Base-by-base conservation (phyloP, 371 early-diverging fungal species). In the Coemansia sp. region DNA sequence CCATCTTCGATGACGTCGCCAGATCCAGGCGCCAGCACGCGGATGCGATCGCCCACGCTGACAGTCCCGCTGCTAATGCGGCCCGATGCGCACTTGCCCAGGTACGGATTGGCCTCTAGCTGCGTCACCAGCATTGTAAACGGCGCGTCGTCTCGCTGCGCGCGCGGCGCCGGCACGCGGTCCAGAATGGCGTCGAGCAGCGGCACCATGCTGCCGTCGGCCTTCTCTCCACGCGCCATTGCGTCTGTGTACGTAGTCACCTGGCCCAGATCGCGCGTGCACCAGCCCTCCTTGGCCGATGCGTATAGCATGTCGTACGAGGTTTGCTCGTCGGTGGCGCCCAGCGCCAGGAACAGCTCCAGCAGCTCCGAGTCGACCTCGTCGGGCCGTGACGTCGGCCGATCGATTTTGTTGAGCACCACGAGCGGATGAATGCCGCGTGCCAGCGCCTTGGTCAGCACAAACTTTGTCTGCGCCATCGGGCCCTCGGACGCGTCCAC, bases 401-500 rank as follows among this genome's bases (percentile, higher is more conserved):
- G 81, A 66, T 91, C 92, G 10, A 86, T 87, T 78, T 91, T 91
- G 80, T 91, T 91, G 58, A 90, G 78, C 18, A 90, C 88, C 0
- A 91, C 92, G 11, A 91, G 64, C 14, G 90, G 90, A 44, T 81
- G 82, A 53, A 90, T 80, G 24, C 85, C 85, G 40, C 80, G 71
- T 12, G 72, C 67, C 18, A 91, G 75, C 33, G 92, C 90, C 79
- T 91, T 91, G 58, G 83, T 78, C 58, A 91, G 76, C 44, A 91
- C 92, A 76, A 90, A 91, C 75, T 87, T 87, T 10, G 93, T 91
- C 77, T 91, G 92, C 7, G 92, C 87, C 90, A 89, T 88, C 6
- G 89, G 88, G 11, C 93, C 93, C 69, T 91, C 90, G 14, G 90
- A 87, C 5, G 88, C 91, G 65, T 89, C 90, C 54, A 92, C 88